Evolutionary conservation across 257 asterid species (phyloP).

Genomic region (Henckelia pumila): DNA sequence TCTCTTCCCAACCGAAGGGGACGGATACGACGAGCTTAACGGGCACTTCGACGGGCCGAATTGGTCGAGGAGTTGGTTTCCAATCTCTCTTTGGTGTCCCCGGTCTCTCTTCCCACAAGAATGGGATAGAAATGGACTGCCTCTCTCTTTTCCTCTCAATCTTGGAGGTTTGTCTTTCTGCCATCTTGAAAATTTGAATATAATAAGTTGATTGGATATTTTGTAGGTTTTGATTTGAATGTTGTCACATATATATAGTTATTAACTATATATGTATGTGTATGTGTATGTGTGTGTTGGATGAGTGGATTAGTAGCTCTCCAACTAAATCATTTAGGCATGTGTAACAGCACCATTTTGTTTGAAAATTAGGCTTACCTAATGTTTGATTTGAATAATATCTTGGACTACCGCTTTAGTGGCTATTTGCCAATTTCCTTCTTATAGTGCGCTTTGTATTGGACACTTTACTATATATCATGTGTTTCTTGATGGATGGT

Average conservation of each 20-base stretch:
- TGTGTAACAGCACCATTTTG: constrained; percentile 50
- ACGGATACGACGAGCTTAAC: constrained; percentile 62
- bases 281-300: too few relatives aligned
- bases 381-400: constrained; percentile 32
- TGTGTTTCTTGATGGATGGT: too few relatives aligned
- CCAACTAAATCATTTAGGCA: constrained; percentile 44
- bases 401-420: constrained; percentile 12
- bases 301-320: constrained; percentile 54
- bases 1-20: constrained; percentile 90
- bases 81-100: constrained; percentile 80
- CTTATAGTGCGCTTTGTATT: constrained; percentile 21
- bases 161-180: constrained; percentile 40
- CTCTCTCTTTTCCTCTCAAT: constrained; percentile 47
- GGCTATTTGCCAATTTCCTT: constrained; percentile 10
- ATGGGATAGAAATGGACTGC: constrained; percentile 73
- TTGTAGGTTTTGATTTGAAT: constrained; percentile 12
- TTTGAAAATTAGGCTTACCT: constrained; percentile 59
- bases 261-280: constrained; percentile 6
- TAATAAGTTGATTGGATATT: constrained; percentile 20
- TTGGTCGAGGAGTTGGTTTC: constrained; percentile 44
- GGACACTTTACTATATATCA: neutral
- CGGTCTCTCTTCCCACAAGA: constrained; percentile 81
- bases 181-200: constrained; percentile 35
- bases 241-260: neutral
- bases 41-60: constrained; percentile 32